Conservation (phyloP, 139 green algal genomes). For the Coccomyxa sp. region DNA sequence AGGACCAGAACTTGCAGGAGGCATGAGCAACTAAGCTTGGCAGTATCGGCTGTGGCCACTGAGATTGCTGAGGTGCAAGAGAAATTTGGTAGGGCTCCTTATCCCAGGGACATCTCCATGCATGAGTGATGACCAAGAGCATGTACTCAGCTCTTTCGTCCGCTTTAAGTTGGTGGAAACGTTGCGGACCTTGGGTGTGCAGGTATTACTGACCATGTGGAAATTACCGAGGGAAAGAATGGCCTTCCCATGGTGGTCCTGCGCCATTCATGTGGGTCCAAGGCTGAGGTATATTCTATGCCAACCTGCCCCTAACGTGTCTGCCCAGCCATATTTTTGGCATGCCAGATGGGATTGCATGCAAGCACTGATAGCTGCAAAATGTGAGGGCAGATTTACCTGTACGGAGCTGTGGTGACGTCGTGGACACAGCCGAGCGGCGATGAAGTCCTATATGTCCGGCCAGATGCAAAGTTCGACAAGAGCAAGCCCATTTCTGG, state of each 20-base stretch:
- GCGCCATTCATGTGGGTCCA: constrained; percentile 64
- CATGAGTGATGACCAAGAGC: too few relatives aligned
- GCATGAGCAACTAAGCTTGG: too few relatives aligned
- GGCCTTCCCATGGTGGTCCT: constrained; percentile 57
- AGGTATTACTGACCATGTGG: constrained; percentile 38
- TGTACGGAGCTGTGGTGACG: constrained; percentile 83
- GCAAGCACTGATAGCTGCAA: too few relatives aligned
- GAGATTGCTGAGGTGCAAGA: not conserved
- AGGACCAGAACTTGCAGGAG: too few relatives aligned
- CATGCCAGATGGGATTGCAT: too few relatives aligned
- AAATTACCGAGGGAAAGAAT: constrained; percentile 53
- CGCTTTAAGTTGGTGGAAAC: too few relatives aligned
- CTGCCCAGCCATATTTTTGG: too few relatives aligned
- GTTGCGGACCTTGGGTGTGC: not conserved
- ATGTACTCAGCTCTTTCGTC: too few relatives aligned
- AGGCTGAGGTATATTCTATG: constrained; percentile 54
- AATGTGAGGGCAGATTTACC: constrained; percentile 61
- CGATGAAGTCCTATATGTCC: constrained; percentile 91
- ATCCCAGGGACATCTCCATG: not conserved
- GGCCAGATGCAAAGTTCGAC: constrained; percentile 94
- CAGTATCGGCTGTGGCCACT: not conserved
- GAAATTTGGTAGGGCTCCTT: constrained; percentile 1
- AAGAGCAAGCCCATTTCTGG: constrained; percentile 87
- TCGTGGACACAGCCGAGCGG: constrained; percentile 84
- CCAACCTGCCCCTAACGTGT: too few relatives aligned